Conservation (phyloP, 2,329 filamentous ascomycete species). For the Alternaria consortialis region DNA sequence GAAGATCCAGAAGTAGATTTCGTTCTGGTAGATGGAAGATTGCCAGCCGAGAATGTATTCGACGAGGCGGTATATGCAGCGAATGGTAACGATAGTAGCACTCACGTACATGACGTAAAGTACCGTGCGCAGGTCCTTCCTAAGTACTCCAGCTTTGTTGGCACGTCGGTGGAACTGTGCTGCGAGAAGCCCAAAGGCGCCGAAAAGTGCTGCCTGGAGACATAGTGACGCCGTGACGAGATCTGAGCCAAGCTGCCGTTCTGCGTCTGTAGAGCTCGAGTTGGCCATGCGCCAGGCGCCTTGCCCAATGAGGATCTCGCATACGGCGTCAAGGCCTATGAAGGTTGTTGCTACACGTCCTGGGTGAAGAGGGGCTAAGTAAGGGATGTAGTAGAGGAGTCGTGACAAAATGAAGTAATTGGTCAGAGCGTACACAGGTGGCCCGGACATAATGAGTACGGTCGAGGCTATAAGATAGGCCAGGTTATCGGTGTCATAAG, state of each 20-base stretch:
- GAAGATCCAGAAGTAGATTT: constrained; percentile 65
- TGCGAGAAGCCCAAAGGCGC: constrained; percentile 59
- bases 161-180: constrained; percentile 58
- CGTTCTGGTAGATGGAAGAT: constrained; percentile 52
- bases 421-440: constrained; percentile 67
- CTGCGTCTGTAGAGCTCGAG: constrained; percentile 42
- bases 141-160: constrained; percentile 51
- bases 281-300: constrained; percentile 60
- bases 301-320: constrained; percentile 63
- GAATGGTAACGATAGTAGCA: constrained; percentile 57
- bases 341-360: constrained; percentile 68
- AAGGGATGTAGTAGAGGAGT: constrained; percentile 68
- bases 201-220: constrained; percentile 61
- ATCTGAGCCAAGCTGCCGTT: constrained; percentile 54
- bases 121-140: constrained; percentile 54
- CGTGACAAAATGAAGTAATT: constrained; percentile 70
- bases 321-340: constrained; percentile 60
- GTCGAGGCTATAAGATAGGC: constrained; percentile 53
- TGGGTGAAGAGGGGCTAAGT: constrained; percentile 66
- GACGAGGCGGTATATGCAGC: constrained; percentile 63
- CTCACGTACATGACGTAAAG: constrained; percentile 60
- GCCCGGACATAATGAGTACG: constrained; percentile 53
- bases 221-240: constrained; percentile 61
- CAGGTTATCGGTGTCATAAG: constrained; percentile 60
- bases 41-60: constrained; percentile 57